Base-by-base conservation (phyloP, 352 stramenopile species). In the Globisporangium rhizosaccharum region DNA sequence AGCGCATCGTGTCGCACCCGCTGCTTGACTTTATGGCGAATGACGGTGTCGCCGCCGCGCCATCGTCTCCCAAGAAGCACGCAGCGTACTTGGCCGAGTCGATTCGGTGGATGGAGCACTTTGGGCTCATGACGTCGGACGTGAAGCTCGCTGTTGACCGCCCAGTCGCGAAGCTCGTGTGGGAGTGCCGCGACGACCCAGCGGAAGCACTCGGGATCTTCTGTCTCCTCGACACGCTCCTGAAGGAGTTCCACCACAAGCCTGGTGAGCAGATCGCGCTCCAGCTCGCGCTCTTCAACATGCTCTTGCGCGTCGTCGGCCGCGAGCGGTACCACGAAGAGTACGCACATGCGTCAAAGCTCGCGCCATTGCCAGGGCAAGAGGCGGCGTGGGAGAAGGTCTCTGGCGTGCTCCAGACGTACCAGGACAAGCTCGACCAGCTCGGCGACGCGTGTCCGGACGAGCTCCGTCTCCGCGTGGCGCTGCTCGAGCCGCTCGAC, bases 61-160 rank as follows among this genome's bases (percentile, higher is more conserved):
- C 46, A 25, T 59, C 55, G 20, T 63, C 61, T 26, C 47, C 68
- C 15, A 70, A 67, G 66, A 70, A 70, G 57, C 68, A 82, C 26
- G 67, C 85, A 41, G 81, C 81, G 33, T 97, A 96, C 64, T 79
- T 97, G 66, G 84, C 92, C 54, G 87, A 93, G 58, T 90, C 80
- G 18, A 82, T 97, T 37, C 81, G 91, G 53, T 97, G 88, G 76
- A 97, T 97, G 79, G 82, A 89, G 5, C 91, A 94, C 56, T 87
- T 98, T 28, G 88, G 77, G 45, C 61, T 91, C 25, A 67, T 91
- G 41, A 89, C 81, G 55, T 73, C 79, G 6, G 76, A 88, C 33
- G 81, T 83, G 62, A 89, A 80, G 62, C 79, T 94, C 11, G 68
- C 68, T 1, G 79, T 92, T 17, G 85, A 94, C 58, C 68, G 76